phyloP scores from a whole-genome alignment of 1,284 basidiomycete species.

The Ustilago hordei region DNA sequence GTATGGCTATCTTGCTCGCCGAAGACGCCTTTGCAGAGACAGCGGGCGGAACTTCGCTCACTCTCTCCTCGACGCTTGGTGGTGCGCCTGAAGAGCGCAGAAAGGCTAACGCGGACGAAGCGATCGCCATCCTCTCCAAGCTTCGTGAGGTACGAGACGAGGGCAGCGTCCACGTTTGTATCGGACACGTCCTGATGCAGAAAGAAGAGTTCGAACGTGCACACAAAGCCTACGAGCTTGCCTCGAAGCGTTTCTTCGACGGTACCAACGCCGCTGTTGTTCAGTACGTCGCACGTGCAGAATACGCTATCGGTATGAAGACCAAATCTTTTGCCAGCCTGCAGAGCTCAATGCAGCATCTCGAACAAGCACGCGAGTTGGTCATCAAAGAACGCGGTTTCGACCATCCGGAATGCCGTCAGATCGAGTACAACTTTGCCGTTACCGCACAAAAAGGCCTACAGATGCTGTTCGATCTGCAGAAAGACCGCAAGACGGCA shows the following conservation, averaged over 20 bases:
- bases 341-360: conserved; percentile 52
- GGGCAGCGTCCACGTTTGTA: conserved; percentile 67
- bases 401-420: conserved; percentile 43
- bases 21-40: conserved; percentile 65
- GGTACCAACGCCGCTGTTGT: conserved; percentile 53
- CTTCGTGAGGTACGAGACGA: conserved; percentile 67
- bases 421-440: conserved; percentile 65
- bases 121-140: conserved; percentile 62
- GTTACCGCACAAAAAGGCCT: conserved; percentile 66
- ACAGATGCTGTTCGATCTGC: conserved; percentile 66
- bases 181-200: conserved; percentile 67
- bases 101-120: conserved; percentile 61
- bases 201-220: conserved; percentile 66
- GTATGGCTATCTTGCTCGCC: conserved; percentile 64
- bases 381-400: conserved; percentile 39
- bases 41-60: conserved; percentile 35
- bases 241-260: conserved; percentile 52
- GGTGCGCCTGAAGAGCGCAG: conserved; percentile 53
- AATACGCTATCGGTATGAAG: conserved; percentile 64
- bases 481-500: conserved; percentile 50
- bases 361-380: conserved; percentile 46
- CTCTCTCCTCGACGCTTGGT: conserved; percentile 25
- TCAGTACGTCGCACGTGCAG: conserved; percentile 64
- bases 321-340: conserved; percentile 53
- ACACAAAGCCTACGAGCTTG: conserved; percentile 65